A percentile compares a stretch with the other conserved stretches of the same genome.
Evolutionary conservation across 2,329 filamentous ascomycete species (phyloP).

Genomic region (Colletotrichum tofieldiae): DNA sequence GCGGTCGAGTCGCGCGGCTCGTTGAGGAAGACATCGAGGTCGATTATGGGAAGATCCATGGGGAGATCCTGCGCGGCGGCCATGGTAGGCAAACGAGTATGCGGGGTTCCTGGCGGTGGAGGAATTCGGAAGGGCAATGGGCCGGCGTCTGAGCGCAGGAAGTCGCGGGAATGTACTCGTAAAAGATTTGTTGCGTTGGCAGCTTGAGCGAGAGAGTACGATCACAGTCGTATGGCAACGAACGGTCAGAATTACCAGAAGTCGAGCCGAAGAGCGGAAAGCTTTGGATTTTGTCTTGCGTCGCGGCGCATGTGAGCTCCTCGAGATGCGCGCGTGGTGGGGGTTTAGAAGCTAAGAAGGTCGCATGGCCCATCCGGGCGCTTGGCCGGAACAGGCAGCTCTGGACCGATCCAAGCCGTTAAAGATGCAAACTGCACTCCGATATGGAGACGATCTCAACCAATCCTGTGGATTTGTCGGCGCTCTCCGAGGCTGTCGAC

Average conservation of each 20-base stretch:
- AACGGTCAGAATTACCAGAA: neutral
- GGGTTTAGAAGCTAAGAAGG: constrained; percentile 9
- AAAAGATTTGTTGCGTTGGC: neutral
- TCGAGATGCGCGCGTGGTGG: constrained; percentile 33
- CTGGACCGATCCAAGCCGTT: constrained; percentile 30
- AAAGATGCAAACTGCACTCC: constrained; percentile 20
- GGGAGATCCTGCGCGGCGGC: constrained; percentile 49
- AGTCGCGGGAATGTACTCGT: neutral
- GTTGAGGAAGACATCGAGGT: constrained; percentile 71
- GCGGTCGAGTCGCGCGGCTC: constrained; percentile 59
- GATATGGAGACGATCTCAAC: neutral
- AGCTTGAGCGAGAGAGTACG: neutral
- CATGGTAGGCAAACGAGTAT: constrained; percentile 39
- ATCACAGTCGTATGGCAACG: neutral
- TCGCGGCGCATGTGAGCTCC: constrained; percentile 30
- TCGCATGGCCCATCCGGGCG: constrained; percentile 29
- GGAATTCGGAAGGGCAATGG: neutral
- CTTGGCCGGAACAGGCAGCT: constrained; percentile 39
- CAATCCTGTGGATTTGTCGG: constrained; percentile 23
- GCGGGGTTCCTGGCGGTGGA: neutral
- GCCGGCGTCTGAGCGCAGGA: neutral
- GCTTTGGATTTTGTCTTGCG: constrained; percentile 8
- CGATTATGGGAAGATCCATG: constrained; percentile 74
- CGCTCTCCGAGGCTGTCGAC: constrained; percentile 27
- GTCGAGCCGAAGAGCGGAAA: constrained; percentile 4